phyloP scores from a whole-genome alignment of 352 stramenopile species.

The Globisporangium ultimum region DNA sequence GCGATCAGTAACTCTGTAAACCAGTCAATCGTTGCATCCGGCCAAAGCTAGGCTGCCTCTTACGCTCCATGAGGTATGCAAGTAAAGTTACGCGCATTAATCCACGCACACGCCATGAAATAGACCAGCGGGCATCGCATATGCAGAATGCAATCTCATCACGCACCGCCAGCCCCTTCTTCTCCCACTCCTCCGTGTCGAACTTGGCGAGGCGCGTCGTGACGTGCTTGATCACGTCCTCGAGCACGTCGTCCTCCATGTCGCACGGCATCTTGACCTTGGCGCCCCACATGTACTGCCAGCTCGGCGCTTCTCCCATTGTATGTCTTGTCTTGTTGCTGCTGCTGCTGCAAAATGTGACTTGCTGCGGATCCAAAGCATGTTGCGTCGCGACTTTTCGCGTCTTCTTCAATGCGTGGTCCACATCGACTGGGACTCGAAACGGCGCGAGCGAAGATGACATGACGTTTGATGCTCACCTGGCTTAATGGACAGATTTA shows the following conservation, averaged over 20 bases:
- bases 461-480: no score
- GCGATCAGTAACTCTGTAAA: not conserved
- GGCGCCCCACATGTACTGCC: conserved; percentile 86
- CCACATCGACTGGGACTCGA: conserved; percentile 1
- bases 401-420: conserved; percentile 6
- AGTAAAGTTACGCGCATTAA: no score
- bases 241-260: conserved; percentile 87
- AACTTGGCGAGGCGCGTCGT: conserved; percentile 54
- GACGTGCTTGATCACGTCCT: conserved; percentile 80
- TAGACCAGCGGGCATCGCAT: not conserved
- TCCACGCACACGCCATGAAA: not conserved
- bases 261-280: conserved; percentile 88
- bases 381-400: conserved; percentile 8
- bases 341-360: not conserved
- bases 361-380: not conserved
- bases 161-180: conserved; percentile 60
- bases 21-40: not conserved
- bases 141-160: not conserved
- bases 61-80: no score
- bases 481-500: no score
- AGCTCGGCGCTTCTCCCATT: conserved; percentile 72
- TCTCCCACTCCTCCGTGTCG: conserved; percentile 86
- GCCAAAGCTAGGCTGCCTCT: no score
- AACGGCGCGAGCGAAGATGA: conserved; percentile 6
- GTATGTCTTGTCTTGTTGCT: not conserved